Base-by-base conservation (phyloP, 768 basidiomycete genomes). In the Chalciporus pseudorubinellus region DNA sequence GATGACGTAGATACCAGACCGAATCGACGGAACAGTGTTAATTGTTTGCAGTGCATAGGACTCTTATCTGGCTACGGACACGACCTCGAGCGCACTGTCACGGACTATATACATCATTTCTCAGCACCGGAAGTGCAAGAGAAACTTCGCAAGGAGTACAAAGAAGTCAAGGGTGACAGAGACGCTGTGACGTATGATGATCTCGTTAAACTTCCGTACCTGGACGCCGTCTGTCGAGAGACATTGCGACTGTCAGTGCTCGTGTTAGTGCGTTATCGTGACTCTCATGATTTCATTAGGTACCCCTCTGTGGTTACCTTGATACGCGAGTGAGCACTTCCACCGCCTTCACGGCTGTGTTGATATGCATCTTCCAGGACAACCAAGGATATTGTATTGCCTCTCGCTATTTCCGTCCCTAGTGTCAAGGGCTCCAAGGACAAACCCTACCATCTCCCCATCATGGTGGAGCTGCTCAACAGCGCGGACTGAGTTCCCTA, bases 11-110 rank as follows among this genome's bases (percentile, higher is more conserved):
- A 74, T 61, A 11, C 29, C 21, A 22, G 11, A 31, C 12, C 21
- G 1, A 22, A 11, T 20, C 5, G 39, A 20, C 39, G 19, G 39
- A 40, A 21, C 10, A 7, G 10, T 5, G 18, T 20, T 40, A 16
- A 40, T 6, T 40, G 39, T 21, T 6, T 40, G n/a, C n/a, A n/a
- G 38, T 13, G 1, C 10, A 5, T 46, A 78, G 77, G 3, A 76
- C 78, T 13, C 59, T 80, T 24, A 73, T 78, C 16, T 78, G 3
- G 79, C 75, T 3, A 75, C 76, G 50, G 78, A 80, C 50, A 81
- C 78, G 9, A 76, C 77, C 14, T 34, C 33, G 7, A 34, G 33
- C 7, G 33, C 33, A 7, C 26, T 26, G 26, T 26, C 26, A 26
- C 26, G 26, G 26, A 26, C 26, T 9, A 26, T 26, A 7, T 26